phyloP scores from a whole-genome alignment of 2,329 filamentous ascomycete genomes.

The Pochonia chlamydosporia region DNA sequence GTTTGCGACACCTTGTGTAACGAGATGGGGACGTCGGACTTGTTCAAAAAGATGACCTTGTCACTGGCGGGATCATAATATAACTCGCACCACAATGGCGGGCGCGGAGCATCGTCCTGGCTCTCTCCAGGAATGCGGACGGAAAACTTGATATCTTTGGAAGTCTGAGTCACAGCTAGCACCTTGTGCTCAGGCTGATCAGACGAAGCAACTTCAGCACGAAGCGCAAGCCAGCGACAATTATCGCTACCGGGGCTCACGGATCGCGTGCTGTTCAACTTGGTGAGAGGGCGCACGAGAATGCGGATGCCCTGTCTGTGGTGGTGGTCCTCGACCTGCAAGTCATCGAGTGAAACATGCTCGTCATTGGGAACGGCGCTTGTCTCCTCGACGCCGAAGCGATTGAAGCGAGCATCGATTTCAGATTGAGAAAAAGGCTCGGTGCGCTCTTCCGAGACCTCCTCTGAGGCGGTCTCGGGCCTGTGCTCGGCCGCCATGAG shows the following conservation, averaged over 20 bases:
- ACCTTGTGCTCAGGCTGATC: conserved; percentile 51
- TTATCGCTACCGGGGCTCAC: conserved; percentile 52
- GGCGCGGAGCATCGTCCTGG: conserved; percentile 35
- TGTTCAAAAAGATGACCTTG: conserved; percentile 50
- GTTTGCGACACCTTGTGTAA: conserved; percentile 40
- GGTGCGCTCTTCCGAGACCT: conserved; percentile 45
- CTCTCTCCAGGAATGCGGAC: conserved; percentile 48
- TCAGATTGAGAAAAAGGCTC: conserved; percentile 54
- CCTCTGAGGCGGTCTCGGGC: conserved; percentile 29
- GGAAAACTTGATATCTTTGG: conserved; percentile 54
- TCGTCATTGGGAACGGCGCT: conserved; percentile 31
- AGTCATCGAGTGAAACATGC: conserved; percentile 47
- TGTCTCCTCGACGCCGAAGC: conserved; percentile 38
- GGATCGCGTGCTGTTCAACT: conserved; percentile 44
- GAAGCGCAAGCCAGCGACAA: conserved; percentile 51
- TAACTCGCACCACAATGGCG: conserved; percentile 53
- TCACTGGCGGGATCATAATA: conserved; percentile 56
- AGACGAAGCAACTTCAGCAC: conserved; percentile 45
- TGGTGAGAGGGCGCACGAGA: conserved; percentile 48
- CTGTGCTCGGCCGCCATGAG: conserved; percentile 40
- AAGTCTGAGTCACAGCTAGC: conserved; percentile 54
- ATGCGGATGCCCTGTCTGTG: conserved; percentile 52
- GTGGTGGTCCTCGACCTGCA: conserved; percentile 45
- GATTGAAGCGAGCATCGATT: conserved; percentile 43
- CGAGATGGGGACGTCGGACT: conserved; percentile 47